Conservation (phyloP, 305 asterid species). For the Nicotiana rustica region DNA sequence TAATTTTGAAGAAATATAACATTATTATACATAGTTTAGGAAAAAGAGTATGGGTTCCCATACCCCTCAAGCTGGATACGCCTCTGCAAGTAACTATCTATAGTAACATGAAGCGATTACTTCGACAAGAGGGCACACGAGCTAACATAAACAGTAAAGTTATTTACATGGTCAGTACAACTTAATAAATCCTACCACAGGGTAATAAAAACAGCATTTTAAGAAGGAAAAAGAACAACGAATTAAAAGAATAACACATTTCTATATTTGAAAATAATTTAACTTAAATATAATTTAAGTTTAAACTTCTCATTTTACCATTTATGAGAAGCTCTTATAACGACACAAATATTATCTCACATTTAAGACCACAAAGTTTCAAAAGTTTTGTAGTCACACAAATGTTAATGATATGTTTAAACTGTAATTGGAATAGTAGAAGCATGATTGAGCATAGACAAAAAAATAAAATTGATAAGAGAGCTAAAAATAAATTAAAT, state of each 20-base stretch:
- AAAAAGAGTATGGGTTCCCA: no score
- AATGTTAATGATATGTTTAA: no score
- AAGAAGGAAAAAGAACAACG: background rate
- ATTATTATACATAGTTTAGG: no score
- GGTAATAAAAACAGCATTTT: background rate
- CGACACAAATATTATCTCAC: no score
- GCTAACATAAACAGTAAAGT: slow-evolving; percentile 1
- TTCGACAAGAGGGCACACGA: background rate
- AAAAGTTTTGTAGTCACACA: no score
- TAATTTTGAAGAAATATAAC: no score
- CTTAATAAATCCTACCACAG: background rate
- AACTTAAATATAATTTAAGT: no score
- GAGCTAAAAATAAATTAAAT: background rate
- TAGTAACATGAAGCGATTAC: background rate
- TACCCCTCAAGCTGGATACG: no score
- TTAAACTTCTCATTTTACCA: background rate
- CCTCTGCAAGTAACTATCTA: background rate
- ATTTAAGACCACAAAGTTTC: no score
- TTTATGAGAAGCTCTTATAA: no score
- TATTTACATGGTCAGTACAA: background rate
- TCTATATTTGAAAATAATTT: no score
- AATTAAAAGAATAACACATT: background rate
- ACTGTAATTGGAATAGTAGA: background rate
- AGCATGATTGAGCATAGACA: background rate
- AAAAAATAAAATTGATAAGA: background rate